Percentiles rank a stretch among this genome's conserved stretches.
phyloP scores from a whole-genome alignment of 2,329 filamentous ascomycete species.

The Raffaelea albimanens region DNA sequence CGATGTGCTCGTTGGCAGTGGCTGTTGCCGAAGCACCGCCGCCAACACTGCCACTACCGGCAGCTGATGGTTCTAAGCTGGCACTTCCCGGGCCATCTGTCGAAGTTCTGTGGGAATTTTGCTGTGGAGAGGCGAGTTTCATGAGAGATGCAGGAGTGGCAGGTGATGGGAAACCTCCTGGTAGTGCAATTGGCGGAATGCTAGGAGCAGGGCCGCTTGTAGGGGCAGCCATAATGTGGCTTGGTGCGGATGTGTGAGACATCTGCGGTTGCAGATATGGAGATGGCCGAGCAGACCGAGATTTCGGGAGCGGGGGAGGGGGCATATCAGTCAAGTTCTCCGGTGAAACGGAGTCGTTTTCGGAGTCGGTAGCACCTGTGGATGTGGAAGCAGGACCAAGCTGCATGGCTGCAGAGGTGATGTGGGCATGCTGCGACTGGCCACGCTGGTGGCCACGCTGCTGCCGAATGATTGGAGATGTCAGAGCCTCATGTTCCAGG shows the following conservation, averaged over 20 bases:
- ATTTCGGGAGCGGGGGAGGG: slow-evolving; percentile 56
- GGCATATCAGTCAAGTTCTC: slow-evolving; percentile 58
- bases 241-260: background rate
- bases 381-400: slow-evolving; percentile 24
- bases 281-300: slow-evolving; percentile 55
- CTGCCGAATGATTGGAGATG: slow-evolving; percentile 15
- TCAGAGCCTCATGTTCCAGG: slow-evolving; percentile 26
- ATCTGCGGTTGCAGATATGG: slow-evolving; percentile 56
- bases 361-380: slow-evolving; percentile 42
- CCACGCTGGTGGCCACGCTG: slow-evolving; percentile 23
- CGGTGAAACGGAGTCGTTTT: slow-evolving; percentile 56
- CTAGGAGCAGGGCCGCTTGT: background rate
- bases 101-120: slow-evolving; percentile 14
- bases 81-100: slow-evolving; percentile 10
- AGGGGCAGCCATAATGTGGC: slow-evolving; percentile 4
- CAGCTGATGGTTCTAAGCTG: slow-evolving; percentile 23
- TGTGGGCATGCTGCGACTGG: slow-evolving; percentile 24
- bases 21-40: background rate
- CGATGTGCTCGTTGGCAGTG: slow-evolving; percentile 40
- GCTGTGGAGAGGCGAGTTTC: slow-evolving; percentile 52
- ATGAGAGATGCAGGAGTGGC: slow-evolving; percentile 86
- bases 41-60: slow-evolving; percentile 10
- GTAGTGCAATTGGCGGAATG: slow-evolving; percentile 6
- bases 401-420: slow-evolving; percentile 12
- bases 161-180: slow-evolving; percentile 42